Base-by-base conservation (phyloP, 495 filamentous ascomycete species). In the Penicillium silybi region DNA sequence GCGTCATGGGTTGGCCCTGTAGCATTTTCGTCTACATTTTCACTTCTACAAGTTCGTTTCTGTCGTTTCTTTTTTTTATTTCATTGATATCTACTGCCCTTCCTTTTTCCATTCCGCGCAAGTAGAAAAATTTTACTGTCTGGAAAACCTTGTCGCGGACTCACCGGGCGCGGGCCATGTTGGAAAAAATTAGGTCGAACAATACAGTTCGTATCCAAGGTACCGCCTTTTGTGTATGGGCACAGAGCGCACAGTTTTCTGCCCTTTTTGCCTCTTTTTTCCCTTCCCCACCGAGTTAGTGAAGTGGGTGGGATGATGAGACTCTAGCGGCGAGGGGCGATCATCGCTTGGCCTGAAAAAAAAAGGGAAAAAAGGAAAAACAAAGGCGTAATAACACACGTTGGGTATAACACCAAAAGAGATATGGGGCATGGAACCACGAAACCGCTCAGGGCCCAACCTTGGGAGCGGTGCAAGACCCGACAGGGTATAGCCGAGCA, bases 1-100 rank as follows among this genome's bases (percentile, higher is more conserved):
- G 63, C 65, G 67, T 71, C 68, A 73, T 71, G 66, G 58, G 64
- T 61, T 63, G 58, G 62, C 52, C 34, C 47, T 60, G 58, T 61
- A 64, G 53, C 58, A 59, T 18, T 18, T 42, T 45, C 23, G 23
- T 42, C 50, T 43, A 29, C 44, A 23, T 45, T 26, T 56, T 41
- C 13, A 0, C 15, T 25, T 26, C 41, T n/a, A 43, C 41, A 1
- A 6, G 11, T 6, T 18, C 2, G 6, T 29, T 41, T 8, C 17
- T 13, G 13, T 18, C 2, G 6, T 29, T 41, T 8, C 17, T 9
- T 32, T 26, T 45, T 40, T 39, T 17, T 15, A 34, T 40, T 42
- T 25, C 50, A 32, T 22, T 16, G 11, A 3, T 34, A 52, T 11
- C 13, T 35, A 15, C 22, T 11, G 11, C 1, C 13, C 8, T 49